Evolutionary conservation across 2,329 filamentous ascomycete genomes (phyloP).

Genomic region (Cladophialophora yegresii): DNA sequence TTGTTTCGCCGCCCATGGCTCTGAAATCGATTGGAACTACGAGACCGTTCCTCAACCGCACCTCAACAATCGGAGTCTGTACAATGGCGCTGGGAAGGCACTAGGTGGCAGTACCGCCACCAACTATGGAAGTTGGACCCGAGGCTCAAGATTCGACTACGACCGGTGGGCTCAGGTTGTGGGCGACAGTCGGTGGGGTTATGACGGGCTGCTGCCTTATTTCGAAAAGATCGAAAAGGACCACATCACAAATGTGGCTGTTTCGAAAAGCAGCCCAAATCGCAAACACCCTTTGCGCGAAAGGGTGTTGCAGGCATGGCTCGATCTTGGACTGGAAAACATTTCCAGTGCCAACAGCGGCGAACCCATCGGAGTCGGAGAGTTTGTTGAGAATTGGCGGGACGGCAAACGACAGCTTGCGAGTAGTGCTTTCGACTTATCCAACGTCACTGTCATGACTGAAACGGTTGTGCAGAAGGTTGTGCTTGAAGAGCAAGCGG

Average conservation of each 20-base stretch:
- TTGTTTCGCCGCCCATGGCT: constrained; percentile 10
- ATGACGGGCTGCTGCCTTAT: constrained; percentile 51
- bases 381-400: constrained; percentile 40
- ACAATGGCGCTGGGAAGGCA: constrained; percentile 39
- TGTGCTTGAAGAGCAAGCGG: constrained; percentile 31
- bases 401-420: constrained; percentile 39
- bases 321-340: constrained; percentile 38
- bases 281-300: constrained; percentile 47
- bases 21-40: constrained; percentile 38
- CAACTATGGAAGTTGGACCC: constrained; percentile 48
- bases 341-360: constrained; percentile 39
- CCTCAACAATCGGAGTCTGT: constrained; percentile 11
- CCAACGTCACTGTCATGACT: constrained; percentile 35
- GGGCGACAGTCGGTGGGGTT: constrained; percentile 50
- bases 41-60: constrained; percentile 36
- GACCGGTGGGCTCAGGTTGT: constrained; percentile 50
- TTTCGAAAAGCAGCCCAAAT: constrained; percentile 37
- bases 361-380: constrained; percentile 37
- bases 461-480: constrained; percentile 36
- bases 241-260: constrained; percentile 37
- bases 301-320: constrained; percentile 44
- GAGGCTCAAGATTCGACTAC: constrained; percentile 50
- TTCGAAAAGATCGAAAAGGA: constrained; percentile 48
- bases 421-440: constrained; percentile 37
- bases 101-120: constrained; percentile 48